Conservation (phyloP, 495 filamentous ascomycete genomes). For the Penicillium turbatum region DNA sequence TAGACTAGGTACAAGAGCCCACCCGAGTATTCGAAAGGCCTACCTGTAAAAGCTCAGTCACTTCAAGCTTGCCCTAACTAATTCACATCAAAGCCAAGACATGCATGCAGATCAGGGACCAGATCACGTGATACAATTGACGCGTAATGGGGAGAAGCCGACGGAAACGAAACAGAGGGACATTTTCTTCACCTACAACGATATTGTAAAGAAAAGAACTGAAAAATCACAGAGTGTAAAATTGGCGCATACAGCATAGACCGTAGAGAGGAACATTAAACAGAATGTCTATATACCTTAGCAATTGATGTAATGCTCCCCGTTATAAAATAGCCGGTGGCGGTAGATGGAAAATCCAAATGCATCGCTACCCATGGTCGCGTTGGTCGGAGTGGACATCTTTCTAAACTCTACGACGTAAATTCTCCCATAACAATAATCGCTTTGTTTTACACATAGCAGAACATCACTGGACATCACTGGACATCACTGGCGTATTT, state of each 20-base stretch:
- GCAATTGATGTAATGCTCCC: conserved; percentile 7
- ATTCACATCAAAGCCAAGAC: neutral
- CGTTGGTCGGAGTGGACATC: neutral
- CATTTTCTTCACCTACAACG: neutral
- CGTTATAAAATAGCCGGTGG: conserved; percentile 7
- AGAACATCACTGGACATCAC: neutral
- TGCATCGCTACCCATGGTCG: neutral
- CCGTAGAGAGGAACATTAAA: neutral
- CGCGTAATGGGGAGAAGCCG: neutral
- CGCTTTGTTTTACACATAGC: neutral
- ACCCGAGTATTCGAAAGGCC: no score
- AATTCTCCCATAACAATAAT: neutral
- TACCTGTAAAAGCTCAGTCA: neutral
- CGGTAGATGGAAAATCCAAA: conserved; percentile 7
- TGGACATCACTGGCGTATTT: no score
- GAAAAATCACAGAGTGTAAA: no score
- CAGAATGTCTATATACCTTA: neutral
- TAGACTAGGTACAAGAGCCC: no score
- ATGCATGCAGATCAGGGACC: neutral
- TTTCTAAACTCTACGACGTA: neutral
- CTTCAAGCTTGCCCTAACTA: neutral
- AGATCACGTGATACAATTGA: neutral
- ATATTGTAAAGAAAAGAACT: no score
- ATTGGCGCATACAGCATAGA: no score
- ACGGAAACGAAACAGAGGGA: neutral